Conservation (phyloP, 306 rosid genomes). For the Medicago lupulina region DNA sequence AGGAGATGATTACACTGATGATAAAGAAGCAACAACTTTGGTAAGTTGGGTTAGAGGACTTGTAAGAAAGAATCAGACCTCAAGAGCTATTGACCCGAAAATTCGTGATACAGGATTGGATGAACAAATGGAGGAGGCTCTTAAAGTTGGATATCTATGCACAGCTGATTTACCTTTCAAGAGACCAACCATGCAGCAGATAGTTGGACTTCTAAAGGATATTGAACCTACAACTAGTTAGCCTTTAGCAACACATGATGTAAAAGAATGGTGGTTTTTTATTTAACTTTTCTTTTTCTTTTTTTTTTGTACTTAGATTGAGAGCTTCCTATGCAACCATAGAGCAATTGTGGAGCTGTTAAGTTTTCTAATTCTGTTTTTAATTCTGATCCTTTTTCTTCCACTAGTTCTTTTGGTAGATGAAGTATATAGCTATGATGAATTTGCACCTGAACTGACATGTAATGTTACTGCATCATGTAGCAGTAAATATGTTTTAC, state of each 20-base stretch:
- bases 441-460: constrained; percentile 40
- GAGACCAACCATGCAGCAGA: constrained; percentile 97
- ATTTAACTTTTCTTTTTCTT: constrained; percentile 31
- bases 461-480: constrained; percentile 27
- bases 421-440: constrained; percentile 40
- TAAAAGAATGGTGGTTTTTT: constrained; percentile 35
- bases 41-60: constrained; percentile 89
- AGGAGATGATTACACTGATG: constrained; percentile 84
- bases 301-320: constrained; percentile 19
- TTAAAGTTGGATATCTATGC: constrained; percentile 93
- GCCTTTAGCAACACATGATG: constrained; percentile 39
- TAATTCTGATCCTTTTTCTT: constrained; percentile 36
- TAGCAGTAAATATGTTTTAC: not conserved
- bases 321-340: constrained; percentile 48
- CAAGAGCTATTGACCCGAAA: constrained; percentile 79
- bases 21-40: constrained; percentile 72
- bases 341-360: constrained; percentile 55
- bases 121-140: constrained; percentile 88
- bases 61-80: constrained; percentile 71
- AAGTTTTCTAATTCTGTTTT: constrained; percentile 44
- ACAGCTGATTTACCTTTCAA: constrained; percentile 94
- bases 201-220: constrained; percentile 96
- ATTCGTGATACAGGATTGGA: constrained; percentile 65
- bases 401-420: constrained; percentile 40
- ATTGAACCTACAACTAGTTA: constrained; percentile 64